Conservation (phyloP, 495 filamentous ascomycete genomes). For the Mycothermus thermophilus region DNA sequence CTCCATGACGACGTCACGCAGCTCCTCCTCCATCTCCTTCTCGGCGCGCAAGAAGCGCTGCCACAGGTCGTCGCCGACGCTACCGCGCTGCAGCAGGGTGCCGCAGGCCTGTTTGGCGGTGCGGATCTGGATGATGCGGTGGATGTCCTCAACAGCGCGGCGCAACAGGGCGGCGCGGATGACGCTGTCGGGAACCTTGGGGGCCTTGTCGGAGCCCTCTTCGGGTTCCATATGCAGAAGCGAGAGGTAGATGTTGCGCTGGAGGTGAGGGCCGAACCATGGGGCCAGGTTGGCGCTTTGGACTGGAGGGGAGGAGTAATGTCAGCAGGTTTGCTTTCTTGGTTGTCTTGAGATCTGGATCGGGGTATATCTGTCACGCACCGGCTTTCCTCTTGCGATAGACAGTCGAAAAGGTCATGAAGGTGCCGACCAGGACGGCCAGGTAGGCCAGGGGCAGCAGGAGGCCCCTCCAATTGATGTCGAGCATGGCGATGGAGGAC, state of each 20-base stretch:
- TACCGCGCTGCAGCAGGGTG: slow-evolving; percentile 71
- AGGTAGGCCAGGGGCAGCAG: slow-evolving; percentile 77
- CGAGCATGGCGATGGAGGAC: slow-evolving; percentile 38
- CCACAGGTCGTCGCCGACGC: slow-evolving; percentile 92
- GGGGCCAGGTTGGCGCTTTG: slow-evolving; percentile 70
- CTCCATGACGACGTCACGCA: slow-evolving; percentile 87
- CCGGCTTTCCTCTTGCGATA: slow-evolving; percentile 88
- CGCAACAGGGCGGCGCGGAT: slow-evolving; percentile 82
- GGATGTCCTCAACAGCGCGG: slow-evolving; percentile 81
- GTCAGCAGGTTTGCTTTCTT: not conserved
- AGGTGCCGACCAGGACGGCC: slow-evolving; percentile 67
- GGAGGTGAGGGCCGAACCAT: slow-evolving; percentile 83
- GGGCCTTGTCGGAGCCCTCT: slow-evolving; percentile 50
- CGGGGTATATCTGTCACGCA: slow-evolving; percentile 38
- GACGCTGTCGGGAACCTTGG: slow-evolving; percentile 69
- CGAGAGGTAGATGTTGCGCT: slow-evolving; percentile 87
- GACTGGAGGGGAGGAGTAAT: slow-evolving; percentile 28
- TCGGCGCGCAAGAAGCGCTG: slow-evolving; percentile 82
- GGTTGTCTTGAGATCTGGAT: not conserved
- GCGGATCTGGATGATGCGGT: slow-evolving; percentile 72
- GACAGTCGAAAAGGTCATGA: slow-evolving; percentile 80
- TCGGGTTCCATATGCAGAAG: slow-evolving; percentile 75
- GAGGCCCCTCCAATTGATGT: slow-evolving; percentile 68
- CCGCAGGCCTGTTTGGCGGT: slow-evolving; percentile 74
- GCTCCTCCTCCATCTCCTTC: slow-evolving; percentile 94